phyloP scores from a whole-genome alignment of 331 rosid species.

The Pyracantha coccinea region DNA sequence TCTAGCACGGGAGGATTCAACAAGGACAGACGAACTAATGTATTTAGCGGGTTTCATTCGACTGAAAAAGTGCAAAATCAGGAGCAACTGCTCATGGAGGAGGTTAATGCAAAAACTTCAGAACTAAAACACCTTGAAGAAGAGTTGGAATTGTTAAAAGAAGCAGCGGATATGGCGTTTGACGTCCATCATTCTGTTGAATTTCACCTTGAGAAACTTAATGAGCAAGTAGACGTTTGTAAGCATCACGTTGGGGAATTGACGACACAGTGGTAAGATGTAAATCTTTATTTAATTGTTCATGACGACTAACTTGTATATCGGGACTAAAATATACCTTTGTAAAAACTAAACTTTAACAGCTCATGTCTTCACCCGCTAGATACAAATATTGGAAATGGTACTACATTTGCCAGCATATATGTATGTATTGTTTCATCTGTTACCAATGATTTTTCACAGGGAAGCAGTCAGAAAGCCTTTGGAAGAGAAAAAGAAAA shows the following conservation, averaged over 20 bases:
- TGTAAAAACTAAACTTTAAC: neutral
- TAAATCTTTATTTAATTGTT: neutral
- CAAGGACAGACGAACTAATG: neutral
- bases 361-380: neutral
- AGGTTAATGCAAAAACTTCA: constrained; percentile 21
- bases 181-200: constrained; percentile 46
- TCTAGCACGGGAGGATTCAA: too few species aligned
- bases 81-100: constrained; percentile 36
- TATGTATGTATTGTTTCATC: neutral
- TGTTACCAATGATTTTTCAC: constrained; percentile 16
- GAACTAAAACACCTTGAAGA: constrained; percentile 51
- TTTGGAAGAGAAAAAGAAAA: constrained; percentile 60
- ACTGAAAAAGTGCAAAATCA: constrained; percentile 26
- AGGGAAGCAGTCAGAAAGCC: constrained; percentile 61
- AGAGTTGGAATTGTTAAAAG: constrained; percentile 53
- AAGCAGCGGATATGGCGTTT: constrained; percentile 45
- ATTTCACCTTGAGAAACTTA: constrained; percentile 43
- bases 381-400: neutral
- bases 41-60: constrained; percentile 12
- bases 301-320: neutral
- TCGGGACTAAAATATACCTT: neutral
- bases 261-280: constrained; percentile 52
- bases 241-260: constrained; percentile 34
- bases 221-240: constrained; percentile 39
- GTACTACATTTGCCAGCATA: neutral